Percentiles rank a stretch among this genome's conserved stretches.
Conservation (phyloP, 1,284 basidiomycete genomes). For the Pulveroboletus sp. region DNA sequence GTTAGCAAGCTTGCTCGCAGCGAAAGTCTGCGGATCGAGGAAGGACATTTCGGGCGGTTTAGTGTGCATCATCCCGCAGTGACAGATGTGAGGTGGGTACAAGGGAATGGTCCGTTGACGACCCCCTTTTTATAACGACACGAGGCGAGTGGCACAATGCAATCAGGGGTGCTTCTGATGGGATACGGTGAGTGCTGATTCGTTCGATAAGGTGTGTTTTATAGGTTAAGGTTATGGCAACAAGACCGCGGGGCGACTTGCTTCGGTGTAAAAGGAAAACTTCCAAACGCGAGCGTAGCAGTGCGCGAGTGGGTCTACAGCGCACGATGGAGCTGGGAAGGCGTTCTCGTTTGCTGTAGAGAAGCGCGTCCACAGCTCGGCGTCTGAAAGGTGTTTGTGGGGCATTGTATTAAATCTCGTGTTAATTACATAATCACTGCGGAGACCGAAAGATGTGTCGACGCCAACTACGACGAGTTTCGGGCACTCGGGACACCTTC, state of each 20-base stretch:
- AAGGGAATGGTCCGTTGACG: neutral
- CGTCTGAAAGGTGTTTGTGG: no score
- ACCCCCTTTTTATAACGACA: slow-evolving; percentile 5
- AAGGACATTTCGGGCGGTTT: slow-evolving; percentile 3
- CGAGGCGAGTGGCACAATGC: slow-evolving; percentile 1
- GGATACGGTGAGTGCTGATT: slow-evolving; percentile 1
- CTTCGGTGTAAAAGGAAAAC: neutral
- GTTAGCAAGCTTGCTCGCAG: slow-evolving; percentile 16
- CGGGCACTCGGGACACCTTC: neutral
- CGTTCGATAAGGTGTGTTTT: slow-evolving; percentile 8
- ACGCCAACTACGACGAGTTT: neutral
- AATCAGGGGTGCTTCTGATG: slow-evolving; percentile 5
- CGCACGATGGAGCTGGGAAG: neutral
- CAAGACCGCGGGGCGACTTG: neutral
- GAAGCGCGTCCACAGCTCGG: neutral
- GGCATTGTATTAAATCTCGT: neutral
- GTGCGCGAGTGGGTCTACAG: neutral
- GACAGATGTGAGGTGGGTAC: neutral
- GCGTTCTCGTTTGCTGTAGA: neutral
- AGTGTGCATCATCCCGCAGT: neutral
- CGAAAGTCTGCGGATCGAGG: slow-evolving; percentile 21
- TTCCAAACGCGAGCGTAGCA: neutral
- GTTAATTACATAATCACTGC: slow-evolving; percentile 26
- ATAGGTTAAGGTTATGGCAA: neutral
- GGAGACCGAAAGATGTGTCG: slow-evolving; percentile 27